Evolutionary conservation across 1,284 basidiomycete species (phyloP).

Genomic region (Tilletia horrida): DNA sequence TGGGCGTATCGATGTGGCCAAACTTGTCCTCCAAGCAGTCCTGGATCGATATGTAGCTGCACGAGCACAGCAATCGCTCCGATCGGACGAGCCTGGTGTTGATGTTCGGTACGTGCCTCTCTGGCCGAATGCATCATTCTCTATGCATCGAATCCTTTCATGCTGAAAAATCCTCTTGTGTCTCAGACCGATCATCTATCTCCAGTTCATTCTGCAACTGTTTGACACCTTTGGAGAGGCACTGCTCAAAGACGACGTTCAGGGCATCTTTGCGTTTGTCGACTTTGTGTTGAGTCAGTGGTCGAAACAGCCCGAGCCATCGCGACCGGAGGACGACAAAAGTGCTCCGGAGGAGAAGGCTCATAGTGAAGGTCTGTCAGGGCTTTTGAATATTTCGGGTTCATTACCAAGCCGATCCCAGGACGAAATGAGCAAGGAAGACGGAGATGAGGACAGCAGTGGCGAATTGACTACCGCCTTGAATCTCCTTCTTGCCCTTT

Average conservation of each 20-base stretch:
- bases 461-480: constrained; percentile 31
- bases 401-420: no score
- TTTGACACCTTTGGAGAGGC: constrained; percentile 44
- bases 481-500: constrained; percentile 44
- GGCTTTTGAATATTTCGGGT: no score
- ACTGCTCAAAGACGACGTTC: constrained; percentile 38
- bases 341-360: no score
- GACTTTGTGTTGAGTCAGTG: constrained; percentile 34
- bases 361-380: no score
- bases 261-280: constrained; percentile 42
- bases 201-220: constrained; percentile 46
- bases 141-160: background rate
- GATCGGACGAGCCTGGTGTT: no score
- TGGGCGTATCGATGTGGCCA: constrained; percentile 32
- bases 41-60: constrained; percentile 33
- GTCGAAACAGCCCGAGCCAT: no score
- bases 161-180: background rate
- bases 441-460: background rate
- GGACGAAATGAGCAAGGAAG: background rate
- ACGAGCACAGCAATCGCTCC: background rate
- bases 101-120: background rate
- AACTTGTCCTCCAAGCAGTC: constrained; percentile 26
- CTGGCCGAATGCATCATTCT: background rate
- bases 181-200: constrained; percentile 26
- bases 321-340: no score